These are phyloP conservation scores for Melampsora allii-populina DNA, from an alignment of 1,284 basidiomycete species.

Conservation along the genomic window DNA sequence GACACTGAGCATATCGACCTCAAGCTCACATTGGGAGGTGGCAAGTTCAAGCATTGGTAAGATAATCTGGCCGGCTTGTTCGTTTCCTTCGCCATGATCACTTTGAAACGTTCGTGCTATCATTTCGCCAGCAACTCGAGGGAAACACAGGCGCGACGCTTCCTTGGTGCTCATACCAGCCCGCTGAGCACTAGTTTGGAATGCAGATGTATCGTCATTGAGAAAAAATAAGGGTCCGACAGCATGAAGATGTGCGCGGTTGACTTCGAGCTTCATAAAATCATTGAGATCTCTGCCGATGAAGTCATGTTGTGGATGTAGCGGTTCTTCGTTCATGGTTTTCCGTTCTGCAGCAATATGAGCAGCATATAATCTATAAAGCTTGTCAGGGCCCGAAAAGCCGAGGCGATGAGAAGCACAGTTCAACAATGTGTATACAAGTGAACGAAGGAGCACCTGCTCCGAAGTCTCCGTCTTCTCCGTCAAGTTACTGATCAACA, in stretches of 20 bases:
- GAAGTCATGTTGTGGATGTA: conserved; percentile 48
- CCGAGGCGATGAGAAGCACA: conserved; percentile 69
- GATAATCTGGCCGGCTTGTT: conserved; percentile 11
- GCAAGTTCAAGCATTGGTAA: conserved; percentile 5
- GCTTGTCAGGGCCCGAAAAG: conserved; percentile 61
- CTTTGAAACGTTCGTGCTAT: conserved; percentile 29
- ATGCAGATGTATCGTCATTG: neutral
- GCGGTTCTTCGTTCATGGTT: conserved; percentile 3
- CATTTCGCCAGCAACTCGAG: conserved; percentile 28
- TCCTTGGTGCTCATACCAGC: conserved; percentile 20
- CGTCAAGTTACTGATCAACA: conserved; percentile 66
- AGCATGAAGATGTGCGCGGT: conserved; percentile 60
- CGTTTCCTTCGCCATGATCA: neutral
- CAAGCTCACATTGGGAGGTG: conserved; percentile 6
- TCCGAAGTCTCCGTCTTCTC: conserved; percentile 45
- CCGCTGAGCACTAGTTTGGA: conserved; percentile 9
- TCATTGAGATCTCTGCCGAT: conserved; percentile 60
- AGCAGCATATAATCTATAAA: conserved; percentile 75
- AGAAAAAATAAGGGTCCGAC: conserved; percentile 43
- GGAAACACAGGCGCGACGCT: conserved; percentile 16
- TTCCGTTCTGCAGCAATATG: conserved; percentile 58
- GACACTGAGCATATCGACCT: conserved; percentile 16
- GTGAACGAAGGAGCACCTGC: conserved; percentile 59
- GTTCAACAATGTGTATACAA: conserved; percentile 63
- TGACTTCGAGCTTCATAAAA: conserved; percentile 68